Base-by-base conservation (phyloP, 768 basidiomycete species). In the Pleurotus citrinopileatus region DNA sequence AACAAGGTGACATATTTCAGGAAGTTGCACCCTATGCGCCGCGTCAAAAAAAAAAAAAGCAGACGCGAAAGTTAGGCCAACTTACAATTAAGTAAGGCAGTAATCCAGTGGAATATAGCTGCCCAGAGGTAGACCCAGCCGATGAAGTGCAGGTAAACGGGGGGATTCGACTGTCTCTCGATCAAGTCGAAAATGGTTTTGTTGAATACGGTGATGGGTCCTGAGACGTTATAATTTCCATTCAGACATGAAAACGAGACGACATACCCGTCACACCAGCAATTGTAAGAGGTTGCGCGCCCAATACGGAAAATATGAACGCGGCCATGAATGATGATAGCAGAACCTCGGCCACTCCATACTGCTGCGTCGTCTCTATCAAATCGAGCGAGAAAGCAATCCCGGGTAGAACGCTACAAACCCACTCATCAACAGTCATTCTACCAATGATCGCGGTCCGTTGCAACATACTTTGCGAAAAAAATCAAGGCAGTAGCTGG, bases 61-160 rank as follows among this genome's bases (percentile, higher is more conserved):
- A n/a, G 23, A 5, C 20, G 37, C 12, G 13, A 15, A 19, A 52
- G 10, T n/a, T n/a, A 47, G 29, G 19, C 55, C 7, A 15, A 65
- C 79, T 59, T 58, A 87, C 91, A 90, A 58, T 94, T 94, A 13
- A 89, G 71, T 4, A 81, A 64, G 4, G 93, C 90, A 3, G 90
- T 88, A 42, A 90, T 70, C 87, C 88, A 93, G 61, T 94, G 89
- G 36, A 89, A 68, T 36, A 94, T 88, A 0, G 91, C 93, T 28
- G 81, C 90, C 92, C 92, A 94, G 0, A 94, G 71, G 65, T 96
- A 95, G 0, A 92, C 88, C 94, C 94, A 95, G 23, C 92, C 92
- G 7, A 95, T 79, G 62, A 94, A 94, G 29, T 88, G 87, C 10
- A 94, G 79, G 64, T 94, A 96, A 47, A 79, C 67, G 1, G 92